Percentiles rank a stretch among this genome's conserved stretches.
Evolutionary conservation across 345 rosid genomes (phyloP).

Genomic region (Rhodamnia rubescens): DNA sequence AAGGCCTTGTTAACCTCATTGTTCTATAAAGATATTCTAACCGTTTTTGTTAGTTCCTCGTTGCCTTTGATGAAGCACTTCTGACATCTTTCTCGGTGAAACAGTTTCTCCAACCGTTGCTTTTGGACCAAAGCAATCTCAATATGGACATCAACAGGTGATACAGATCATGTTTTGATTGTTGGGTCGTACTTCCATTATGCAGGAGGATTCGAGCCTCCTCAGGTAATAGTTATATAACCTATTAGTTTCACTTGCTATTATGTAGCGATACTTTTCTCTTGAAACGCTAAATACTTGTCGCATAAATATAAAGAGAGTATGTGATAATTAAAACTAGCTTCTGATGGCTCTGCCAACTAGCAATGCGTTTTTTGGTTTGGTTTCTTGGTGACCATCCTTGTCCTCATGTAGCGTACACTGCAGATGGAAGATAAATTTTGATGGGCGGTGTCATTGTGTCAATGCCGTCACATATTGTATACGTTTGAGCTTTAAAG

Average conservation of each 20-base stretch:
- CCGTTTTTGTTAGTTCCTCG: neutral
- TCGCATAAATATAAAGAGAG: neutral
- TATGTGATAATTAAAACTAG: neutral
- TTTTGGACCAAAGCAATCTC: slow-evolving; percentile 91
- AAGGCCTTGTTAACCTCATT: neutral
- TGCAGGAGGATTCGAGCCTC: slow-evolving; percentile 84
- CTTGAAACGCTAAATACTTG: neutral
- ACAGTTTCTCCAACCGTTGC: slow-evolving; percentile 84
- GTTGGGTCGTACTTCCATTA: slow-evolving; percentile 87
- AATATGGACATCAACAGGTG: slow-evolving; percentile 89
- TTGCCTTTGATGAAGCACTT: neutral
- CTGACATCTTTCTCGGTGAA: neutral
- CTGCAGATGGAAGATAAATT: neutral
- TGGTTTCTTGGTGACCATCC: neutral
- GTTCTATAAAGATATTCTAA: neutral
- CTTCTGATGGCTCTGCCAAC: neutral
- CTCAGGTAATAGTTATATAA: slow-evolving; percentile 37
- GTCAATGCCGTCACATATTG: neutral
- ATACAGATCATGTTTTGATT: slow-evolving; percentile 71
- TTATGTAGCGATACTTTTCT: neutral
- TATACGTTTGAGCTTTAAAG: neutral
- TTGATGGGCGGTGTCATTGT: neutral
- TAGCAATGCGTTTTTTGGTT: neutral
- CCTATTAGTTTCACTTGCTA: neutral
- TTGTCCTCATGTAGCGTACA: neutral